Evolutionary conservation across 495 filamentous ascomycete species (phyloP), one percentile per base, ranked within the genome.

Genomic region (Annulohypoxylon moriforme): DNA sequence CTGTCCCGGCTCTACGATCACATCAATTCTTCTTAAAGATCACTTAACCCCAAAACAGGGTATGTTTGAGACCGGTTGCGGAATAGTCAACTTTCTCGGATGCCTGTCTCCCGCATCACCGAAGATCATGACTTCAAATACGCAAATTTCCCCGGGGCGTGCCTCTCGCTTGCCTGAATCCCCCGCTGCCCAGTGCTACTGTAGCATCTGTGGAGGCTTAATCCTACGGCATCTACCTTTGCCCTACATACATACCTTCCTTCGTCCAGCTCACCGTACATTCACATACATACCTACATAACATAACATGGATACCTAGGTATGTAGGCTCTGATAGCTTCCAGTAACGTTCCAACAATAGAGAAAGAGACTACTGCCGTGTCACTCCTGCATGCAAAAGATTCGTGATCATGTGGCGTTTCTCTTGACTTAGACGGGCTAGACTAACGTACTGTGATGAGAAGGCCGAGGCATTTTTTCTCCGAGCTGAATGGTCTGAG

Each of bases 21-120:
- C 8, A 31, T 53, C 20, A 11, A 20, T 16, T n/a, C n/a, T n/a
- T n/a, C n/a, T n/a, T n/a, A 44, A 4, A 9, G 6, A 11, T 2
- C 20, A n/a, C n/a, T n/a, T n/a, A n/a, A 42, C 13, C 50, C 25
- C 27, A 55, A 34, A 55, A 20, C 50, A 22, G 50, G 50, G 27
- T 20, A 20, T 34, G n/a, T n/a, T 55, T 20, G 50, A 55, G 34
- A 31, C 50, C 50, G 22, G 47, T 29, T 52, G n/a, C 8, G 29
- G 27, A 13, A 27, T 55, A 10, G 50, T 50, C 20, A 50, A 8
- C n/a, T n/a, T 50, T 50, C 40, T 50, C 49, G 24, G 49, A 53
- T 53, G 49, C 49, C 49, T 53, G 49, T 53, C 14, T 31, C 24
- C 25, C 49, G 49, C 49, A 53, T n/a, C 49, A 29, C 49, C 49